These are phyloP conservation scores for Populus trichocarpa DNA, from an alignment of 441 rosid genomes.

Conservation along the genomic window DNA sequence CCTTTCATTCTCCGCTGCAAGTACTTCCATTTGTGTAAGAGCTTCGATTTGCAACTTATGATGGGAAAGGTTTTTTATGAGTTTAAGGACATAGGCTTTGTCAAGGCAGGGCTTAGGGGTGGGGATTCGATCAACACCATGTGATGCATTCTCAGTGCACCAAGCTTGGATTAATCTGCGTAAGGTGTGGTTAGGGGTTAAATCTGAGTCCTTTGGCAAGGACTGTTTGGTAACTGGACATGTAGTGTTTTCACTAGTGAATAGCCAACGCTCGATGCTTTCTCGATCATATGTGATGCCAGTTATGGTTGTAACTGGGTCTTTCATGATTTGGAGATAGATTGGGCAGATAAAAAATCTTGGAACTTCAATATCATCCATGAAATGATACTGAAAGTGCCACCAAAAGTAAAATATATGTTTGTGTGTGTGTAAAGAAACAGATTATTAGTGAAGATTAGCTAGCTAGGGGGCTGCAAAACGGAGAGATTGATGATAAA, in stretches of 20 bases:
- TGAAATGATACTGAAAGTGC: slow-evolving; percentile 6
- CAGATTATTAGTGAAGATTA: too few species aligned
- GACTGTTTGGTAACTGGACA: slow-evolving; percentile 71
- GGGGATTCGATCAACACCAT: slow-evolving; percentile 54
- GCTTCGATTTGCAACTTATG: slow-evolving; percentile 13
- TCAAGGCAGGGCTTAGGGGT: slow-evolving; percentile 50
- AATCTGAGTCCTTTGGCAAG: slow-evolving; percentile 47
- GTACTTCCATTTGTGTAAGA: slow-evolving; percentile 36
- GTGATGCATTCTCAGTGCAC: slow-evolving; percentile 56
- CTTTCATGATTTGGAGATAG: slow-evolving; percentile 76
- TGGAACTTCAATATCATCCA: slow-evolving; percentile 57
- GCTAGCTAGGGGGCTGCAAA: neutral
- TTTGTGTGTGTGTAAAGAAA: neutral
- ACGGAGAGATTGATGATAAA: neutral
- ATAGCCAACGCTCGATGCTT: slow-evolving; percentile 68
- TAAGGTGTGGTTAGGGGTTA: slow-evolving; percentile 68
- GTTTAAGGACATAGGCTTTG: slow-evolving; percentile 30
- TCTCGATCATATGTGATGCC: slow-evolving; percentile 85
- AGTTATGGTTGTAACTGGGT: slow-evolving; percentile 61
- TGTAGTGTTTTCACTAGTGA: slow-evolving; percentile 23
- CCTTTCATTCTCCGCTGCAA: slow-evolving; percentile 43
- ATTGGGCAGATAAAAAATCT: slow-evolving; percentile 65
- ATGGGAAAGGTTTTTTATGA: slow-evolving; percentile 30
- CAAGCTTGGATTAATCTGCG: slow-evolving; percentile 74
- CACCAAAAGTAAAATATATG: too few species aligned